Base-by-base conservation (phyloP, 1,139 yeast species). In the Lodderomyces pseudojiufengensis region DNA sequence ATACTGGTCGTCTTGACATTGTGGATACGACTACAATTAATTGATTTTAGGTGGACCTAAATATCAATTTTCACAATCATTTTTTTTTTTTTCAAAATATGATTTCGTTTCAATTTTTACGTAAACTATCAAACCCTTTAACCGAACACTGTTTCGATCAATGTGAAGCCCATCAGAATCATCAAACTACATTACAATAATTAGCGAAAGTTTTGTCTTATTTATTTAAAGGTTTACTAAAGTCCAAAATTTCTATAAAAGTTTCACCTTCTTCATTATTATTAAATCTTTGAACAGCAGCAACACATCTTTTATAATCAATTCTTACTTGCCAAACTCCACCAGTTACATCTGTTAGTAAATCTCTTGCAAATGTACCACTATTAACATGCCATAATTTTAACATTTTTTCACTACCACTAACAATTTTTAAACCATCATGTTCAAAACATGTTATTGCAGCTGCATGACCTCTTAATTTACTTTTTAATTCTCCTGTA, bases 381-480 rank as follows among this genome's bases (percentile, higher is more conserved):
- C 81, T 78, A 47, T 78, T 73, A 24, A 87, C 76, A 54, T 92
- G 85, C 92, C 97, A 92, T 39, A 76, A 72, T 62, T 78, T 88
- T 52, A 82, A 73, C 76, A 78, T 85, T 54, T 65, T 78, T 50
- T 85, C 95, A 40, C 95, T 83, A 0, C 98, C 98, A 52, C 95
- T 84, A 0, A 92, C 85, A 25, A 92, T 78, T 42, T 87, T 65
- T 49, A 84, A 78, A 37, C 87, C 87, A 50, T 88, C 94, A 54
- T 90, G 92, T 57, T 85, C 94, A 58, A 92, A 88, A 44, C 97
- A 90, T 0, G 97, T 88, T 35, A 92, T 90, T 1, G 97, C 95
- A 13, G 87, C 81, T 31, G 78, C 74, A 54, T 90, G 96, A 16
- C 95, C 95, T 46, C 84, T 81, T 27, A 92, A 72, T 40, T 84